phyloP scores from a whole-genome alignment of 805 yeast species.

The Candida mattraensis region DNA sequence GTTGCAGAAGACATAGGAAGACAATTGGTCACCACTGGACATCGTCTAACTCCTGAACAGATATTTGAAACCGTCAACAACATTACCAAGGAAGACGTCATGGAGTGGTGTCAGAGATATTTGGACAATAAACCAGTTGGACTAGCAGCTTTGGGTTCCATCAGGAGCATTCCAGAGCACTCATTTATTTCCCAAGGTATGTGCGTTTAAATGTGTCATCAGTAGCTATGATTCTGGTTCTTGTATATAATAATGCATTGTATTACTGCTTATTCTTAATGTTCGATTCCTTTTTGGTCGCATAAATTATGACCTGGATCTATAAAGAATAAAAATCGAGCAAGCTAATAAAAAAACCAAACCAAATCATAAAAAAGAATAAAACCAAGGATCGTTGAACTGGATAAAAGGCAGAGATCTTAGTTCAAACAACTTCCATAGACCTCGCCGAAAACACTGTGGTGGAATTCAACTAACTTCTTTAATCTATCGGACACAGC shows the following conservation, averaged over 20 bases:
- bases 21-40: slow-evolving; percentile 93
- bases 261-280: neutral
- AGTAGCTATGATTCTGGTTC: neutral
- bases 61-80: slow-evolving; percentile 73
- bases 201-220: slow-evolving; percentile 7
- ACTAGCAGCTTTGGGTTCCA: slow-evolving; percentile 88
- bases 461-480: slow-evolving; percentile 72
- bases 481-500: slow-evolving; percentile 59
- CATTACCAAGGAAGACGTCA: slow-evolving; percentile 76
- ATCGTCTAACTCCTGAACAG: slow-evolving; percentile 68
- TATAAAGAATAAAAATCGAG: neutral
- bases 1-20: slow-evolving; percentile 98
- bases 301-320: slow-evolving; percentile 1
- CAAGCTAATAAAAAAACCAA: neutral
- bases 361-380: neutral
- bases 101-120: slow-evolving; percentile 84
- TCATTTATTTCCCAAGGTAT: slow-evolving; percentile 47
- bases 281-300: neutral
- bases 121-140: slow-evolving; percentile 79
- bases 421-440: slow-evolving; percentile 37
- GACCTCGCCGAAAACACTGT: slow-evolving; percentile 78
- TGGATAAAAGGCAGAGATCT: slow-evolving; percentile 1
- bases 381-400: slow-evolving; percentile 3
- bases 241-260: slow-evolving; percentile 6
- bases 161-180: slow-evolving; percentile 68